Base-by-base conservation (phyloP, 108 stramenopile species). In the Pseudonitzschia multiseries region DNA sequence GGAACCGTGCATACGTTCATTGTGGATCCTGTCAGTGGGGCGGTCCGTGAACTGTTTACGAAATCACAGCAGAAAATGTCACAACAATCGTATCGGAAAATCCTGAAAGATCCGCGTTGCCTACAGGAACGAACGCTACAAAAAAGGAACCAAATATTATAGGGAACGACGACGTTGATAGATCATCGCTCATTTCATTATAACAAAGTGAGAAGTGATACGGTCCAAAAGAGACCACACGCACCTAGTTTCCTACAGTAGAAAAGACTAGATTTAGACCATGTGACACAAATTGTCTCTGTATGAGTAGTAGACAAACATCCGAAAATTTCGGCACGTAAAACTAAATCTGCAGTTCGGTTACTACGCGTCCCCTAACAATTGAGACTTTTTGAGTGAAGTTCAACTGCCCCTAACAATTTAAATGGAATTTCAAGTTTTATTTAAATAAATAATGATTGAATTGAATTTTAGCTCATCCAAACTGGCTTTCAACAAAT, bases 61-160 rank as follows among this genome's bases (percentile, higher is more conserved):
- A 76, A 69, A 32, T 67, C 68, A 26, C 57, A 69, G 36, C 66
- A n/a, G 48, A 69, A 62, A 64, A 69, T 76, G 41, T 66, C 75
- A 9, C 18, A 59, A 14, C 56, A 65, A 48, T 68, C 68, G 5
- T 76, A 57, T 48, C 75, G 68, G 17, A 69, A 69, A 14, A 76
- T 76, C 32, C 50, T 76, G 52, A 57, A 68, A 40, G 75, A 76
- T 41, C 75, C 75, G 2, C 52, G 60, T 41, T 56, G n/a, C 69
- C 21, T 56, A 57, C 54, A 56, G 29, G 8, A 70, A 56, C 20
- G 40, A 50, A 70, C 69, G 56, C 24, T 70, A 57, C 54, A 70
- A 67, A 40, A 62, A 62, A 26, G 54, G 54, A 24, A 26, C n/a
- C 4, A 48, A 18, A 5, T 48, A 48, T 48, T 48, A 48, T 10